Evolutionary conservation across 2,329 filamentous ascomycete species (phyloP).

Genomic region (Fusarium lateritium): DNA sequence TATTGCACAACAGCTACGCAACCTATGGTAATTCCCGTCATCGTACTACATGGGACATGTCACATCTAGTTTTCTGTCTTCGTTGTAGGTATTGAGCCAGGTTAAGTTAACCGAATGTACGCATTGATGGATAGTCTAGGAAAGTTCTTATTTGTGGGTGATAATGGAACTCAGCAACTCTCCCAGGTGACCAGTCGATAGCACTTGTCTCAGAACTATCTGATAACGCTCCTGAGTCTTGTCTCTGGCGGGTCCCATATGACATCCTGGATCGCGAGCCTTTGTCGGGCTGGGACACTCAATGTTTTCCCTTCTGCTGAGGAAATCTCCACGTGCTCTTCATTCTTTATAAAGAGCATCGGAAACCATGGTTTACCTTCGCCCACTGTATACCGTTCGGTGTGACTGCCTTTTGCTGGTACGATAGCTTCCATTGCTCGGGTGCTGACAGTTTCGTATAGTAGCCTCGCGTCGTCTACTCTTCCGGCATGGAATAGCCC

Average conservation of each 20-base stretch:
- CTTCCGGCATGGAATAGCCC: constrained; percentile 17
- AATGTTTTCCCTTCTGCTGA: neutral
- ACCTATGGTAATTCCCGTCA: too few species aligned
- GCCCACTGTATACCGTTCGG: accelerated
- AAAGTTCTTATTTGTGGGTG: too few species aligned
- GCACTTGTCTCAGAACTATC: neutral
- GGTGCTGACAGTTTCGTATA: constrained; percentile 19
- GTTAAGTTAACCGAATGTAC: too few species aligned
- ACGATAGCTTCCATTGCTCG: constrained; percentile 7
- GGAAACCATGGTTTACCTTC: neutral
- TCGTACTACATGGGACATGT: too few species aligned
- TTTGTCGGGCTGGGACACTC: neutral
- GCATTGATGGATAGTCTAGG: too few species aligned
- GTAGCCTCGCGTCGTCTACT: neutral
- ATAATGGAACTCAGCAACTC: too few species aligned
- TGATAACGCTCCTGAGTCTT: neutral
- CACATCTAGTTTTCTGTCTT: too few species aligned
- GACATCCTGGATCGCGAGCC: constrained; percentile 6
- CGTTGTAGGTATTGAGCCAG: too few species aligned
- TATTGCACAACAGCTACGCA: too few species aligned
- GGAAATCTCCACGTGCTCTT: neutral
- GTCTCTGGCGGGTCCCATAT: constrained; percentile 24
- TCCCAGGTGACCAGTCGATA: too few species aligned
- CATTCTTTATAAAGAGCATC: constrained; percentile 17
- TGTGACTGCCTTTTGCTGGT: accelerated